Conservation (phyloP, 202 grass and related monocot species). For the Tripidium arundinaceum region DNA sequence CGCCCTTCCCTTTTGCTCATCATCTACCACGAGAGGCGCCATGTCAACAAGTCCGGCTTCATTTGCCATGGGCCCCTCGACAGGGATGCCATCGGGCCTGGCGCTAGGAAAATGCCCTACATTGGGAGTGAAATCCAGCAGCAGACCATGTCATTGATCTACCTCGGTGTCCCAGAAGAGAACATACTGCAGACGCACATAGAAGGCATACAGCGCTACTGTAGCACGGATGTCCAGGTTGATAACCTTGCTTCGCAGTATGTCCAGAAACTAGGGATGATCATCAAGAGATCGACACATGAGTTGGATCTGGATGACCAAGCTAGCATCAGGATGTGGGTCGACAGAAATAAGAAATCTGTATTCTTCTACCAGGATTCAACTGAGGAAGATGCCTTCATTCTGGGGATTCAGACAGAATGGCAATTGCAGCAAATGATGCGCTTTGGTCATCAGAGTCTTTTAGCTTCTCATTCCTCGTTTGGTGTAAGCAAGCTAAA, state of each 20-base stretch:
- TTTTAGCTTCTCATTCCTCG: conserved; percentile 73
- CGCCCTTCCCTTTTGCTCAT: conserved; percentile 63
- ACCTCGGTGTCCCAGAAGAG: conserved; percentile 87
- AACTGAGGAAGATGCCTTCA: conserved; percentile 66
- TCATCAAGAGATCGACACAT: conserved; percentile 93
- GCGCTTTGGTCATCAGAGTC: conserved; percentile 76
- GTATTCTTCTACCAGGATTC: conserved; percentile 90
- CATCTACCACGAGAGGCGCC: conserved; percentile 88
- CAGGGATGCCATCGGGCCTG: conserved; percentile 72
- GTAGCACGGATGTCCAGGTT: conserved; percentile 52
- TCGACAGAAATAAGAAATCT: conserved; percentile 89
- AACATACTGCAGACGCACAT: conserved; percentile 85
- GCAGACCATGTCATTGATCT: conserved; percentile 92
- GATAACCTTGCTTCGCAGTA: conserved; percentile 78
- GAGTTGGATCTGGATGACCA: conserved; percentile 88
- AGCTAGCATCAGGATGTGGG: conserved; percentile 91
- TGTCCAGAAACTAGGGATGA: conserved; percentile 95
- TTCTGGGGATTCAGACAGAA: conserved; percentile 85
- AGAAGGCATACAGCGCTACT: conserved; percentile 87
- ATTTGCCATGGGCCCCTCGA: conserved; percentile 84
- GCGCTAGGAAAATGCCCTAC: conserved; percentile 74
- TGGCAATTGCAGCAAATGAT: conserved; percentile 95
- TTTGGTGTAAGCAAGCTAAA: conserved; percentile 95
- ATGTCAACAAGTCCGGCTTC: conserved; percentile 80
- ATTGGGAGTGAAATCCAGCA: conserved; percentile 85